phyloP scores from a whole-genome alignment of 2,329 filamentous ascomycete species.

The Dactylellina parvicollis region DNA sequence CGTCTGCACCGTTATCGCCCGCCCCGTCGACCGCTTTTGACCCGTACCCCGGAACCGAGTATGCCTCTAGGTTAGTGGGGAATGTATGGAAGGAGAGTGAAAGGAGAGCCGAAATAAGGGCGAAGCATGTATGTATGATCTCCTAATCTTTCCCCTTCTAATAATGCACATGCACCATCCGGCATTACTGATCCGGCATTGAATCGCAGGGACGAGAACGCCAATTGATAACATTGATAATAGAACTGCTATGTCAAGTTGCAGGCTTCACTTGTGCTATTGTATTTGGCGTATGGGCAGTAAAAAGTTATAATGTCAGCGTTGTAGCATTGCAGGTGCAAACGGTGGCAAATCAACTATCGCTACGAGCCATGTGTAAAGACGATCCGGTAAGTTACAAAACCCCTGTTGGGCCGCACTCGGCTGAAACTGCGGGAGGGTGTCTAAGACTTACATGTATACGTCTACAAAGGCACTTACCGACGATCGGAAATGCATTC shows the following conservation, averaged over 20 bases:
- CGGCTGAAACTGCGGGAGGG: neutral
- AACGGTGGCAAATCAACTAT: constrained; percentile 48
- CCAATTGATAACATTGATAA: constrained; percentile 29
- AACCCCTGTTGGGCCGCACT: neutral
- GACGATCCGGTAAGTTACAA: constrained; percentile 25
- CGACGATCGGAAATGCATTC: neutral
- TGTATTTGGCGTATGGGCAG: constrained; percentile 51
- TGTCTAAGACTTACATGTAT: constrained; percentile 7
- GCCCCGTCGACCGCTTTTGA: constrained; percentile 37
- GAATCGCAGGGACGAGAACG: constrained; percentile 47
- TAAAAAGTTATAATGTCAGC: constrained; percentile 51
- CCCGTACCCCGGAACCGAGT: constrained; percentile 20
- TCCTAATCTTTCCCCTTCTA: neutral
- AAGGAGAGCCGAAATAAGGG: constrained; percentile 29
- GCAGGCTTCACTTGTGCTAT: constrained; percentile 48
- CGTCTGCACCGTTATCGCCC: constrained; percentile 37
- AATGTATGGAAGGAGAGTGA: constrained; percentile 37
- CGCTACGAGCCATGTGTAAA: constrained; percentile 28
- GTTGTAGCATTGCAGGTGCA: constrained; percentile 47
- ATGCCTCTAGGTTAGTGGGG: constrained; percentile 29
- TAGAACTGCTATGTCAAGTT: constrained; percentile 41
- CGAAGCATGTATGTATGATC: constrained; percentile 43
- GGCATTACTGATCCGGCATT: constrained; percentile 11
- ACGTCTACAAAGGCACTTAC: constrained; percentile 18
- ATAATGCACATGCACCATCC: neutral